A percentile compares a stretch with the other conserved stretches of the same genome.
These are phyloP conservation scores for Nigrospora oryzae DNA, from an alignment of 2,329 filamentous ascomycete genomes.

Conservation along the genomic window DNA sequence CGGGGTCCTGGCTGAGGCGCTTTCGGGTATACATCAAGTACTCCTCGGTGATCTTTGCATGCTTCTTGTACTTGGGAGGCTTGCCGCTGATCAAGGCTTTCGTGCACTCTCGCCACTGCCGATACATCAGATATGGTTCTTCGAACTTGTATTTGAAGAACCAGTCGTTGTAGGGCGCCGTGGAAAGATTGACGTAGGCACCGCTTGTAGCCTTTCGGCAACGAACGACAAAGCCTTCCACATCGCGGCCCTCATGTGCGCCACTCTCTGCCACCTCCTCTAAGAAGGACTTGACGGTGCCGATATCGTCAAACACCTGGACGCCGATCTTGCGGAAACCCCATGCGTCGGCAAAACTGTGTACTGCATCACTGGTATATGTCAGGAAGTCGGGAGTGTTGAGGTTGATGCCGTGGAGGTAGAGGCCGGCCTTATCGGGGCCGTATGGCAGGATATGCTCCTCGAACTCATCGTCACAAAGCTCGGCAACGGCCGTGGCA, in stretches of 20 bases:
- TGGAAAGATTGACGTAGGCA: slow-evolving; percentile 29
- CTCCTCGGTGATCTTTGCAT: slow-evolving; percentile 80
- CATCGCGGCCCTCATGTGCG: slow-evolving; percentile 81
- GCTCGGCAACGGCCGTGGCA: slow-evolving; percentile 87
- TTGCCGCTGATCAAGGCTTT: slow-evolving; percentile 76
- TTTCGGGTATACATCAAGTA: slow-evolving; percentile 77
- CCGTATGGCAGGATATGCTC: slow-evolving; percentile 92
- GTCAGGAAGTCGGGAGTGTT: slow-evolving; percentile 91
- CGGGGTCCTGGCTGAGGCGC: slow-evolving; percentile 60
- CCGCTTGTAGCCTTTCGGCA: slow-evolving; percentile 53
- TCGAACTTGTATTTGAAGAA: slow-evolving; percentile 99
- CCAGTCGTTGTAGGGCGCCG: slow-evolving; percentile 71
- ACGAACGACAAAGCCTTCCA: slow-evolving; percentile 93
- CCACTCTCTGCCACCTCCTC: slow-evolving; percentile 82
- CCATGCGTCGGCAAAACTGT: slow-evolving; percentile 85
- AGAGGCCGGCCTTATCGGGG: slow-evolving; percentile 76
- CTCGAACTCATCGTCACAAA: slow-evolving; percentile 94
- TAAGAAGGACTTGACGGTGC: slow-evolving; percentile 70
- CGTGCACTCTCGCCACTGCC: slow-evolving; percentile 96
- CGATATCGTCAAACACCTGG: slow-evolving; percentile 65
- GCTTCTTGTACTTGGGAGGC: slow-evolving; percentile 74
- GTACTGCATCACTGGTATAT: slow-evolving; percentile 73
- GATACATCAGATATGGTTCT: slow-evolving; percentile 96
- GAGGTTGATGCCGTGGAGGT: slow-evolving; percentile 92
- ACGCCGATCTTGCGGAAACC: slow-evolving; percentile 87